Evolutionary conservation across 1,139 yeast species (phyloP).

Genomic region (Kodamaea arcana): DNA sequence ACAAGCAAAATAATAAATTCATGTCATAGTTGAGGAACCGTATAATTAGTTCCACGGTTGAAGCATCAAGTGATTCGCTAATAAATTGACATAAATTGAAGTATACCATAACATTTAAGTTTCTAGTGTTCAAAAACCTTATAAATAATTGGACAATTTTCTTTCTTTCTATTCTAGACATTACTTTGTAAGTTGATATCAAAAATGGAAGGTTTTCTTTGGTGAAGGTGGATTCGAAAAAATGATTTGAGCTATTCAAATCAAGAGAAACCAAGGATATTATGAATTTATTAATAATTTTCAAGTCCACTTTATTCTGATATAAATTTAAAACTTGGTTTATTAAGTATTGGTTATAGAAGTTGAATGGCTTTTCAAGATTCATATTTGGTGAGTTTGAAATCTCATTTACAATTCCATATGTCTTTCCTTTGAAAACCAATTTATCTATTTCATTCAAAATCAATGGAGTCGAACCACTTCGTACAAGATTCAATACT

Average conservation of each 20-base stretch:
- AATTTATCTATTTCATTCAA: constrained; percentile 34
- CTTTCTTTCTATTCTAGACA: constrained; percentile 28
- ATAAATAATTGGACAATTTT: constrained; percentile 11
- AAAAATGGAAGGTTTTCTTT: constrained; percentile 19
- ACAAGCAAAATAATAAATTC: constrained; percentile 12
- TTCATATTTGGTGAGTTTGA: neutral
- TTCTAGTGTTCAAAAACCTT: constrained; percentile 1
- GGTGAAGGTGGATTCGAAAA: constrained; percentile 24
- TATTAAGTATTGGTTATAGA: constrained; percentile 21
- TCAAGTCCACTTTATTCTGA: constrained; percentile 5
- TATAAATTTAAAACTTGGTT: constrained; percentile 15
- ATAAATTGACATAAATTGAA: constrained; percentile 6
- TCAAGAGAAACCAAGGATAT: constrained; percentile 24
- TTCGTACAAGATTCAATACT: constrained; percentile 1
- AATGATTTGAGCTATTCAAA: constrained; percentile 12
- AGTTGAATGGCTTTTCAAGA: constrained; percentile 13
- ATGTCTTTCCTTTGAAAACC: constrained; percentile 31
- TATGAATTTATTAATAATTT: constrained; percentile 19
- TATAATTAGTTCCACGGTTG: constrained; percentile 17
- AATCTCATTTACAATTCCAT: constrained; percentile 24
- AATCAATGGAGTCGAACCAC: constrained; percentile 10
- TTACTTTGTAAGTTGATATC: constrained; percentile 11
- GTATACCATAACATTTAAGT: constrained; percentile 4
- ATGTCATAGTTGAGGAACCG: constrained; percentile 11
- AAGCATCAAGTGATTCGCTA: constrained; percentile 11